Conservation (phyloP, 768 basidiomycete genomes). For the Tulasnella sp. region DNA sequence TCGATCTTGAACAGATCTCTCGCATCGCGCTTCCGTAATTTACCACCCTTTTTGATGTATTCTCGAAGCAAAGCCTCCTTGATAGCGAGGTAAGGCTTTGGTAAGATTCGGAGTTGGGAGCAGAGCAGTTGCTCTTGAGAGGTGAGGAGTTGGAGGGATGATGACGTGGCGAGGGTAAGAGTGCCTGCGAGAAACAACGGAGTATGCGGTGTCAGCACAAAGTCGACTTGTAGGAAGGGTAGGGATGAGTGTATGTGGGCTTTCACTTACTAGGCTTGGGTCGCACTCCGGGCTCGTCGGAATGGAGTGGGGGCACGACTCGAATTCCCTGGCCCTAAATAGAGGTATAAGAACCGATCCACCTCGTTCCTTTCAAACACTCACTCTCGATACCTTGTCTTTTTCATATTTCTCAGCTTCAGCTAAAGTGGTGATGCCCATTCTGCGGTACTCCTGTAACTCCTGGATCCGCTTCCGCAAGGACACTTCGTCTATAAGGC, state of each 20-base stretch:
- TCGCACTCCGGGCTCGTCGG: not conserved
- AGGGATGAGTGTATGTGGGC: not conserved
- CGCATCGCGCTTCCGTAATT: slow-evolving; percentile 81
- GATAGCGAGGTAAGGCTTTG: slow-evolving; percentile 91
- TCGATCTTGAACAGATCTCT: slow-evolving; percentile 89
- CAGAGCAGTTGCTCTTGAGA: slow-evolving; percentile 84
- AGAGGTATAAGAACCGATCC: not conserved
- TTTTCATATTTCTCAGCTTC: slow-evolving; percentile 88
- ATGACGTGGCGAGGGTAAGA: slow-evolving; percentile 86
- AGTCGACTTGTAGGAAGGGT: not conserved
- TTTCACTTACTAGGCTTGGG: not conserved
- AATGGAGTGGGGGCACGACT: not conserved
- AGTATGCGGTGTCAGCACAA: not conserved
- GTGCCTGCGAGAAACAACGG: slow-evolving; percentile 37
- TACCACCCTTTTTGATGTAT: slow-evolving; percentile 83
- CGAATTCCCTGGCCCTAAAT: not conserved
- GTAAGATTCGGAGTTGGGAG: slow-evolving; percentile 82
- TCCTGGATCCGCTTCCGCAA: slow-evolving; percentile 87
- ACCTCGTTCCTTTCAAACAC: slow-evolving; percentile 32
- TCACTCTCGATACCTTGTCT: slow-evolving; percentile 68
- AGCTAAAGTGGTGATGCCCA: slow-evolving; percentile 76
- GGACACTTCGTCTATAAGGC: slow-evolving; percentile 68
- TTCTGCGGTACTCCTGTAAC: slow-evolving; percentile 81
- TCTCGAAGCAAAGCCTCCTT: slow-evolving; percentile 94
- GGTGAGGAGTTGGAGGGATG: slow-evolving; percentile 84